A percentile compares a stretch with the other conserved stretches of the same genome.
These are phyloP conservation scores for Trichoderma reesei DNA, from an alignment of 495 filamentous ascomycete genomes.

Conservation along the genomic window DNA sequence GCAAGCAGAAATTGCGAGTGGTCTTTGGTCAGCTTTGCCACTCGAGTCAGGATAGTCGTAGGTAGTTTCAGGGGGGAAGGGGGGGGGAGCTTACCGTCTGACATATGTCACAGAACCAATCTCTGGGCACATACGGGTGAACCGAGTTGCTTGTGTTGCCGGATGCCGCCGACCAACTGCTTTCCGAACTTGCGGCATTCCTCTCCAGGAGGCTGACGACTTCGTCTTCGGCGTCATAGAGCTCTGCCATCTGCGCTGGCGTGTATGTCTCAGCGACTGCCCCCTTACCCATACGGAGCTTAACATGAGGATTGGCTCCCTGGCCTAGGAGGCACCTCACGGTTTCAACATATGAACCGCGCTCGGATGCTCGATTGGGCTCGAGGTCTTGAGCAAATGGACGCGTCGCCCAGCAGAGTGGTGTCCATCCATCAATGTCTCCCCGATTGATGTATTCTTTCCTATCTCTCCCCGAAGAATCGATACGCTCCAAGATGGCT, in stretches of 20 bases:
- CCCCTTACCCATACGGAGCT: neutral
- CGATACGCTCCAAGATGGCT: neutral
- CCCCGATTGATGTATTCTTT: neutral
- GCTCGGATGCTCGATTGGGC: neutral
- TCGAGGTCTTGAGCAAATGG: neutral
- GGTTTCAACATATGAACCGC: neutral
- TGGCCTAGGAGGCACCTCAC: neutral
- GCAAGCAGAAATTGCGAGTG: neutral
- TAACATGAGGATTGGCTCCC: neutral
- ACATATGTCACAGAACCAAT: neutral
- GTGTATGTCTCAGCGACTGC: neutral
- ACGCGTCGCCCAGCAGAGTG: neutral
- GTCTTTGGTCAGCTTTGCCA: neutral
- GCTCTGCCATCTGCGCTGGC: neutral
- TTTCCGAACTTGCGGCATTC: neutral
- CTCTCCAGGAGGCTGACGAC: neutral
- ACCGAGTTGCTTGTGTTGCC: too few species aligned
- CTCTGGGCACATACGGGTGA: too few species aligned
- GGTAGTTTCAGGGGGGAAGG: too few species aligned
- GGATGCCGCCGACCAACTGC: too few species aligned
- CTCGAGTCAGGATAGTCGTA: too few species aligned
- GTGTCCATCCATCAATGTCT: conserved; percentile 1
- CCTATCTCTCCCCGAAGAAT: neutral
- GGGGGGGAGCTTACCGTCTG: neutral
- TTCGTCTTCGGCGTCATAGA: neutral